A percentile compares a stretch with the other conserved stretches of the same genome.
Conservation (phyloP, 306 rosid genomes). For the Arachis hypogaea region DNA sequence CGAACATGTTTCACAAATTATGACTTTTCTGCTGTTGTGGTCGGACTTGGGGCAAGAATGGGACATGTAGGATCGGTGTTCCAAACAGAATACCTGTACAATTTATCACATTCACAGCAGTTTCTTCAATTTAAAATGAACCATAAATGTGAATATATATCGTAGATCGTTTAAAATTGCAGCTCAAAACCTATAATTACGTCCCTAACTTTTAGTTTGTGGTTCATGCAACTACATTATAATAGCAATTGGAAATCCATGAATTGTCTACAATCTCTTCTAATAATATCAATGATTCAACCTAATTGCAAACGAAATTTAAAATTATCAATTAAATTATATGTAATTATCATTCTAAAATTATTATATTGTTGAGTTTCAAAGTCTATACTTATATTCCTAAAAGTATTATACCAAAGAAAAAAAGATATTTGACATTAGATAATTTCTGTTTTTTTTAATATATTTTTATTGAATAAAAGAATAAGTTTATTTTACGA, state of each 20-base stretch:
- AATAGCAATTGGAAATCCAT: not conserved
- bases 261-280: not conserved
- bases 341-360: too few relatives aligned
- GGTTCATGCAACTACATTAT: not conserved
- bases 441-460: too few relatives aligned
- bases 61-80: slow-evolving; percentile 74
- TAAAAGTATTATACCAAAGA: too few relatives aligned
- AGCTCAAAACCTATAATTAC: too few relatives aligned
- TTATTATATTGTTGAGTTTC: too few relatives aligned
- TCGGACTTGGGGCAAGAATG: slow-evolving; percentile 77
- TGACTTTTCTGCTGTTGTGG: slow-evolving; percentile 75
- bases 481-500: too few relatives aligned
- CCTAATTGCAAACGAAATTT: not conserved
- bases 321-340: not conserved
- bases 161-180: too few relatives aligned
- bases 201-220: not conserved
- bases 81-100: slow-evolving; percentile 74
- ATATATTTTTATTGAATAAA: too few relatives aligned
- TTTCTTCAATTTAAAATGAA: too few relatives aligned
- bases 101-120: not conserved
- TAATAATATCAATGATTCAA: not conserved
- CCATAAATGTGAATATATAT: not conserved
- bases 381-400: too few relatives aligned
- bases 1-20: slow-evolving; percentile 76
- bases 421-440: too few relatives aligned